These are phyloP conservation scores for Tephrocybe sp. DNA, from an alignment of 768 basidiomycete genomes.

Conservation along the genomic window DNA sequence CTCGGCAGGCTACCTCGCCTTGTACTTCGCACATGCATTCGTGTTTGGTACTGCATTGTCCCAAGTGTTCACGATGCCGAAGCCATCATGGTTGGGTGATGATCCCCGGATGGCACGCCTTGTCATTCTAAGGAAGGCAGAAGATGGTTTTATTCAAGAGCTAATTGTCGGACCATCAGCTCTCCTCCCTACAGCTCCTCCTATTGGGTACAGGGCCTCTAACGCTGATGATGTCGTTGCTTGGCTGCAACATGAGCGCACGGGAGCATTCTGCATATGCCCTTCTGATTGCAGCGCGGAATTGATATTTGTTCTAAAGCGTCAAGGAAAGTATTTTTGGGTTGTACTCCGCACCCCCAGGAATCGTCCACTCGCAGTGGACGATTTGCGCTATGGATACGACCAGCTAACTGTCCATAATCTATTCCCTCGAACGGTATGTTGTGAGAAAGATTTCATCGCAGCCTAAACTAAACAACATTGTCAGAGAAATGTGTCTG, in stretches of 20 bases:
- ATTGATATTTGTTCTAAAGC: background rate
- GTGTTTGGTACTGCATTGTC: background rate
- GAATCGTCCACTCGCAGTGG: background rate
- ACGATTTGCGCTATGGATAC: background rate
- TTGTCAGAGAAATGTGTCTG: background rate
- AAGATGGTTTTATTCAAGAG: background rate
- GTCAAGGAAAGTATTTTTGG: background rate
- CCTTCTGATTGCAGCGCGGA: background rate
- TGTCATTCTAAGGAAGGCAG: background rate
- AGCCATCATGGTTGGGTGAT: background rate
- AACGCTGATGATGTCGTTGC: background rate
- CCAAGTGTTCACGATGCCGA: background rate
- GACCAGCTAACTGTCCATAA: background rate
- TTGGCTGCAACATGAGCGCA: background rate
- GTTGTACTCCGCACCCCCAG: background rate
- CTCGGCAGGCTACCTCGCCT: constrained; percentile 2
- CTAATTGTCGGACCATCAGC: constrained; percentile 1
- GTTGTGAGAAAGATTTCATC: background rate
- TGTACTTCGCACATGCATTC: background rate
- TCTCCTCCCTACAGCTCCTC: background rate
- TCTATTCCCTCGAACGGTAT: background rate
- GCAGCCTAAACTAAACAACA: background rate
- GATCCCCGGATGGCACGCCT: background rate
- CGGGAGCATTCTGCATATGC: constrained; percentile 2
- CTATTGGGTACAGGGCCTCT: constrained; percentile 2